These are phyloP conservation scores for Knufia petricola DNA, from an alignment of 2,329 filamentous ascomycete species.

Conservation along the genomic window DNA sequence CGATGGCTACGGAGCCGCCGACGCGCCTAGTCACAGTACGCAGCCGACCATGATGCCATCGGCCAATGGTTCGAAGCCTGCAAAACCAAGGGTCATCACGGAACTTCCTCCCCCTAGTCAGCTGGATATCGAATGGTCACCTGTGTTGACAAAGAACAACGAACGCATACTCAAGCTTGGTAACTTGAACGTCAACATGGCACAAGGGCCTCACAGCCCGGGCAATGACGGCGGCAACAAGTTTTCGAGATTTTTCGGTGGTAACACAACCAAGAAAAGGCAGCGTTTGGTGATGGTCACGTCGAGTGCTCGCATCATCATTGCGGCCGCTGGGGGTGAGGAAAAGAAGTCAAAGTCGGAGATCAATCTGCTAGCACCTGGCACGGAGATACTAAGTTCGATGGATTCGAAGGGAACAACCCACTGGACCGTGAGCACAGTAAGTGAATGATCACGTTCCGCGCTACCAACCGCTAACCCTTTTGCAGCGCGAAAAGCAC, in stretches of 20 bases:
- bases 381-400: slow-evolving; percentile 68
- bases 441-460: slow-evolving; percentile 44
- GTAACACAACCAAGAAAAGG: slow-evolving; percentile 81
- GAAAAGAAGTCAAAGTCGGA: slow-evolving; percentile 94
- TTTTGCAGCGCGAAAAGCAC: slow-evolving; percentile 66
- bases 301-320: slow-evolving; percentile 76
- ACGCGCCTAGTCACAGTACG: slow-evolving; percentile 30
- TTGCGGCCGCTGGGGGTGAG: slow-evolving; percentile 84
- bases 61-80: slow-evolving; percentile 38
- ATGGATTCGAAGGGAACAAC: slow-evolving; percentile 79
- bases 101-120: slow-evolving; percentile 94
- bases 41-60: slow-evolving; percentile 31
- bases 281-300: slow-evolving; percentile 93
- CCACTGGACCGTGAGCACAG: slow-evolving; percentile 85
- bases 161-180: slow-evolving; percentile 92
- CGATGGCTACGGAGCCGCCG: slow-evolving; percentile 35
- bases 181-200: slow-evolving; percentile 74
- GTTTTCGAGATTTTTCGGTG: slow-evolving; percentile 80
- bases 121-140: slow-evolving; percentile 96
- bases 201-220: slow-evolving; percentile 65
- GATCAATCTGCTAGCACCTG: slow-evolving; percentile 67
- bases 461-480: slow-evolving; percentile 24
- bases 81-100: slow-evolving; percentile 72
- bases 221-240: slow-evolving; percentile 60
- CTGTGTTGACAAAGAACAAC: slow-evolving; percentile 79